Evolutionary conservation across 2,329 filamentous ascomycete species (phyloP), one percentile per base, ranked within the genome.

Genomic region (Verticillium klebahnii): DNA sequence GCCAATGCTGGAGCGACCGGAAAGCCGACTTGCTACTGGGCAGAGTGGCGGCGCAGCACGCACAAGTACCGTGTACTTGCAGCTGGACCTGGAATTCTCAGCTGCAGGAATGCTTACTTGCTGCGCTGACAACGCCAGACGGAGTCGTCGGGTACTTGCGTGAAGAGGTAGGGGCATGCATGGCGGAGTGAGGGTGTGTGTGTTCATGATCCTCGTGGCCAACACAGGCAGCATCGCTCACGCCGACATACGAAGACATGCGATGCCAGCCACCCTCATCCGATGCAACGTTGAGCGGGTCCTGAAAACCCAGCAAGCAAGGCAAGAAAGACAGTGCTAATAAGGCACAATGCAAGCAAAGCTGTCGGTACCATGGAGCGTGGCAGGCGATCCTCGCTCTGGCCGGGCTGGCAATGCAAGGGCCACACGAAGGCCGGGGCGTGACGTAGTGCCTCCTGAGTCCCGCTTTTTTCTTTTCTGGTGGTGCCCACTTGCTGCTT

Each of bases 381-480:
- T 25, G 45, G 45, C n/a, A 50, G 45, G 45, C 45, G 45, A 50
- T 50, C 45, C 23, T 50, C 19, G 45, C 45, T 12, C 45, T 50
- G 17, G 45, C 45, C 45, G 45, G 45, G 45, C 19, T 50, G n/a
- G 45, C 45, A n/a, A 59, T 62, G 62, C 64, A 62, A 64, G 64
- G 64, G 60, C 60, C 59, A 59, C 23, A 25, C 52, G 56, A 60
- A 56, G 62, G 62, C 54, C 58, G 56, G 56, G 59, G 36, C 62
- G 64, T 65, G 64, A 65, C 64, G 64, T 65, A 62, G 62, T 61
- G 64, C 57, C 62, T 32, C 34, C 17, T 17, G n/a, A 59, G 3
- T 57, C 62, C 64, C 37, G 15, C 62, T 63, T 61, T 64, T 57
- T n/a, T 57, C 57, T 36, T 36, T 32, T 56, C n/a, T 57, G 34